Evolutionary conservation across 331 rosid genomes (phyloP).

Genomic region (Saraca asoca): DNA sequence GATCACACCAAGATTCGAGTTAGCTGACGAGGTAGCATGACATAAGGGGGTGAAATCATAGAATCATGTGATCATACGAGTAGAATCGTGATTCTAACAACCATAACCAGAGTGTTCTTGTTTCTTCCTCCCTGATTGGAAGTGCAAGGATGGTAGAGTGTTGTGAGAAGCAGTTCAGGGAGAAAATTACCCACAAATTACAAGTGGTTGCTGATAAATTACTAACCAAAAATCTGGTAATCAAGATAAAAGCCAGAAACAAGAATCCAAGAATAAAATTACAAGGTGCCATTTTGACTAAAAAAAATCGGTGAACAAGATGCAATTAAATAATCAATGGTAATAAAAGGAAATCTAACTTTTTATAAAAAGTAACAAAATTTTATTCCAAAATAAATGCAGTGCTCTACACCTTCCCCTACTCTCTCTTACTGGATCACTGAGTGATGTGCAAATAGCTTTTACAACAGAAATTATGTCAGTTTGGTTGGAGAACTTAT

Average conservation of each 20-base stretch:
- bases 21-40: too few species aligned
- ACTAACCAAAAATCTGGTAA: conserved; percentile 44
- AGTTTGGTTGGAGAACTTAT: conserved; percentile 44
- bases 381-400: background rate
- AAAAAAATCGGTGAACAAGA: background rate
- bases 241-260: conserved; percentile 47
- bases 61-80: too few species aligned
- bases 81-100: too few species aligned
- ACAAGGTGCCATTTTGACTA: conserved; percentile 50
- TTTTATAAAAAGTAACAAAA: too few species aligned
- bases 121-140: conserved; percentile 52
- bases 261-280: conserved; percentile 46
- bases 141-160: conserved; percentile 13
- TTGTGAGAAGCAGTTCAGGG: background rate
- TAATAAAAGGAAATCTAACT: too few species aligned
- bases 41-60: too few species aligned
- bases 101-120: too few species aligned
- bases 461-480: conserved; percentile 43
- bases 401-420: too few species aligned
- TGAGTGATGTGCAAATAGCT: conserved; percentile 39
- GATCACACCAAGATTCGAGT: too few species aligned
- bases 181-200: background rate
- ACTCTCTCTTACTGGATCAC: conserved; percentile 9
- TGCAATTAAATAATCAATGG: background rate
- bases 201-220: background rate